Conservation (phyloP, 345 rosid species). For the Clarkia xantiana region DNA sequence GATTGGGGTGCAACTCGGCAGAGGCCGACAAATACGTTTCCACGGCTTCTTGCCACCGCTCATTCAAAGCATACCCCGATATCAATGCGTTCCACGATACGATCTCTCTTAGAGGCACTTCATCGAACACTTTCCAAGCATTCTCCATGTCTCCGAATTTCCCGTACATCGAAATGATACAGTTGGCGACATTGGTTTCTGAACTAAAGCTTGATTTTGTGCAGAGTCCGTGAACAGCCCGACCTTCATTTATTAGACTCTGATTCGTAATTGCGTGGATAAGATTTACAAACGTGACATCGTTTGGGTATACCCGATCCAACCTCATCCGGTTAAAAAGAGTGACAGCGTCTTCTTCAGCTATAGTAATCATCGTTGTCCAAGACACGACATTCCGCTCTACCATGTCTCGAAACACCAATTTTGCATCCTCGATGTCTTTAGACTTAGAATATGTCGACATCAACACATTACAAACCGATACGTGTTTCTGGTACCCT, state of each 20-base stretch:
- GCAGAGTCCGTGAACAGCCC: conserved; percentile 50
- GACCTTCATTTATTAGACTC: conserved; percentile 38
- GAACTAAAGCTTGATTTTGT: conserved; percentile 33
- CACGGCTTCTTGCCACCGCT: conserved; percentile 42
- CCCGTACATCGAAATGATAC: conserved; percentile 81
- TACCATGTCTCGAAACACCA: conserved; percentile 39
- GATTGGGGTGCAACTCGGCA: conserved; percentile 40
- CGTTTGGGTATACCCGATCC: conserved; percentile 61
- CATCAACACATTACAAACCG: conserved; percentile 61
- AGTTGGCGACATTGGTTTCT: conserved; percentile 42
- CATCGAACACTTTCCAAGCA: conserved; percentile 45
- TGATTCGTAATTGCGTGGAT: conserved; percentile 35
- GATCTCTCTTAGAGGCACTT: conserved; percentile 35
- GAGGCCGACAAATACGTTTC: conserved; percentile 25
- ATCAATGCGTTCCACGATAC: conserved; percentile 78
- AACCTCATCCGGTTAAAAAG: conserved; percentile 53
- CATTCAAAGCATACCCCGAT: conserved; percentile 67
- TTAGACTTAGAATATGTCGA: conserved; percentile 60
- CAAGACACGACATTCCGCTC: conserved; percentile 71
- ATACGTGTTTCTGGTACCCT: conserved; percentile 44
- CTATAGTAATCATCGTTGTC: conserved; percentile 64
- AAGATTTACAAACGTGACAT: conserved; percentile 58
- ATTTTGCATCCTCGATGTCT: conserved; percentile 33
- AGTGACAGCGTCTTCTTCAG: conserved; percentile 38
- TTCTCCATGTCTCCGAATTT: conserved; percentile 44